Conservation (phyloP, 352 stramenopile genomes). For the Pseudoperonospora humuli region DNA sequence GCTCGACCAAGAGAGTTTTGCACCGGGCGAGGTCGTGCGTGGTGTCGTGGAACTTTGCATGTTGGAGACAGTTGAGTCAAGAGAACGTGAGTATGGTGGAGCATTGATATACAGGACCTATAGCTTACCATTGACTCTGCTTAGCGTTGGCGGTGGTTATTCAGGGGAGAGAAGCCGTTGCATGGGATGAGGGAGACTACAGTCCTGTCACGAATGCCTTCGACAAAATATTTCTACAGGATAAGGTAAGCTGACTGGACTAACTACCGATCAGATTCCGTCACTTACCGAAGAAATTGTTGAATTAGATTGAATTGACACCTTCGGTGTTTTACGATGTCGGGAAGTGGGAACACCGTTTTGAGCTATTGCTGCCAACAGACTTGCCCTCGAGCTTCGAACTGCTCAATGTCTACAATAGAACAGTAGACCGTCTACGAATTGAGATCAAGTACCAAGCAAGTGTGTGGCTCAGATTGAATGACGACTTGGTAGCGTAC, state of each 20-base stretch:
- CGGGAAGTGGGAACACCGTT: constrained; percentile 17
- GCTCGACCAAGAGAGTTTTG: constrained; percentile 20
- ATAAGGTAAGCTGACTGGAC: constrained; percentile 12
- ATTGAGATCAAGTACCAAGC: constrained; percentile 22
- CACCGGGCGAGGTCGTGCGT: constrained; percentile 19
- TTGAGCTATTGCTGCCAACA: constrained; percentile 16
- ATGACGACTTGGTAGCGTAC: constrained; percentile 25
- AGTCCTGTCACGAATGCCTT: constrained; percentile 20
- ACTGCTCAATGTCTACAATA: constrained; percentile 22
- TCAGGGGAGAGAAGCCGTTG: constrained; percentile 18
- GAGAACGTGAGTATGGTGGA: constrained; percentile 25
- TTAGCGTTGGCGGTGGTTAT: constrained; percentile 21
- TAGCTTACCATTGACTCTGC: neutral
- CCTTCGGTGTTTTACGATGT: constrained; percentile 7
- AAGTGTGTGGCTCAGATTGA: constrained; percentile 23
- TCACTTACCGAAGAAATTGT: neutral
- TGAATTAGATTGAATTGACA: constrained; percentile 18
- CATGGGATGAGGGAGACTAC: constrained; percentile 28
- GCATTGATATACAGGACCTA: neutral
- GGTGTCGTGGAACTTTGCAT: constrained; percentile 20
- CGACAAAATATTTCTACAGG: constrained; percentile 26
- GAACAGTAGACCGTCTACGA: constrained; percentile 19
- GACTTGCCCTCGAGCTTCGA: constrained; percentile 25
- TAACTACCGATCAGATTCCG: neutral
- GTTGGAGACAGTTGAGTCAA: constrained; percentile 18